Percentiles rank a stretch among this genome's conserved stretches.
These are phyloP conservation scores for Rhodotorula kratochvilovae DNA, from an alignment of 768 basidiomycete genomes.

Conservation along the genomic window DNA sequence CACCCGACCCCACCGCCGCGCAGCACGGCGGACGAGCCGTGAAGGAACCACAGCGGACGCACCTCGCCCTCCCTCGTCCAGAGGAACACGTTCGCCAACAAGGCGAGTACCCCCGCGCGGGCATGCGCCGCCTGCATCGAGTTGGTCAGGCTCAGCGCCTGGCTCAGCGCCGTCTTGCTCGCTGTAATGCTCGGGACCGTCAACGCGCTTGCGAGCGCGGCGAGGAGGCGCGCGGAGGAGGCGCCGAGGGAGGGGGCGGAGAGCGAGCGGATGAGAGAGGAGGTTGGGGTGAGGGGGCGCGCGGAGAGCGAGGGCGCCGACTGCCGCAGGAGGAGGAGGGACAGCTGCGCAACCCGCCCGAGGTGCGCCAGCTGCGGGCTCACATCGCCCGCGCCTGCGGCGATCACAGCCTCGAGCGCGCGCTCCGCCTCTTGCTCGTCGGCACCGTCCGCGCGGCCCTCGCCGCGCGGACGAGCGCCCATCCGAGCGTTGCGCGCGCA, in stretches of 20 bases:
- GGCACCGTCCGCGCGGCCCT: background rate
- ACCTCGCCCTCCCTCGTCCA: conserved; percentile 22
- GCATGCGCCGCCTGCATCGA: background rate
- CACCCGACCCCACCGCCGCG: background rate
- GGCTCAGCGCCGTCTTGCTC: background rate
- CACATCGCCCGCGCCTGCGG: background rate
- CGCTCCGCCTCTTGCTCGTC: conserved; percentile 2
- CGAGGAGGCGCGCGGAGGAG: conserved; percentile 1
- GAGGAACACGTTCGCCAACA: conserved; percentile 18
- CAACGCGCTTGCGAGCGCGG: conserved; percentile 6
- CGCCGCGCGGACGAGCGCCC: background rate
- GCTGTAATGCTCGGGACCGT: conserved; percentile 4
- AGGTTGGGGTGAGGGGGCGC: background rate
- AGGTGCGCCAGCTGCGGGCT: background rate
- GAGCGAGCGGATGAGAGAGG: background rate
- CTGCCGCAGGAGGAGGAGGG: conserved; percentile 5
- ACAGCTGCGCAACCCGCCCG: background rate
- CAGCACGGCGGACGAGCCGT: background rate
- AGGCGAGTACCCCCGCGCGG: background rate
- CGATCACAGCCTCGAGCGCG: conserved; percentile 10
- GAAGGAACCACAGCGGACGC: background rate
- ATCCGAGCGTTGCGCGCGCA: background rate
- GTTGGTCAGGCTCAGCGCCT: background rate
- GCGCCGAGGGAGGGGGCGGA: background rate
- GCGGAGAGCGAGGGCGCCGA: background rate